Percentiles rank a stretch among this genome's conserved stretches.
These are phyloP conservation scores for Lichtheimia corymbifera DNA, from an alignment of 371 early-diverging fungal species.

Conservation along the genomic window DNA sequence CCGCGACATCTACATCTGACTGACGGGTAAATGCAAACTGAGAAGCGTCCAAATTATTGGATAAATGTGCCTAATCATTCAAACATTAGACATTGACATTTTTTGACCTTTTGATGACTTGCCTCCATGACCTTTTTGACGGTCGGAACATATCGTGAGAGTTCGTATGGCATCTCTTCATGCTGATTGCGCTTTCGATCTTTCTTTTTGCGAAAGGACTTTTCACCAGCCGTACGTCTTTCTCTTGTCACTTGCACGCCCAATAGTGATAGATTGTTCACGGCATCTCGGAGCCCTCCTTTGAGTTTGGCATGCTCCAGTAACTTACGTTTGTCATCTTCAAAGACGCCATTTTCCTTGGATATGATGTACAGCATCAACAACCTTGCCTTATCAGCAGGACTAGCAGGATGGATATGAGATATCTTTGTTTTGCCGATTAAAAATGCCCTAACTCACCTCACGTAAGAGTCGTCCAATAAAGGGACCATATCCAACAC, in stretches of 20 bases:
- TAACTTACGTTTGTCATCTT: constrained; percentile 74
- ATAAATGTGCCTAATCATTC: constrained; percentile 50
- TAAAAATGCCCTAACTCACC: constrained; percentile 19
- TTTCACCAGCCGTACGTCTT: constrained; percentile 31
- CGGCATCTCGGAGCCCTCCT: constrained; percentile 66
- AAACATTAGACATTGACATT: background rate
- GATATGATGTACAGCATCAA: constrained; percentile 84
- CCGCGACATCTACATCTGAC: constrained; percentile 47
- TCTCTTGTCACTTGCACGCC: constrained; percentile 57
- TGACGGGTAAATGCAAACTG: constrained; percentile 61
- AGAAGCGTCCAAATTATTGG: constrained; percentile 48
- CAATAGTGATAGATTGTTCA: constrained; percentile 73
- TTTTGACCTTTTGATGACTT: constrained; percentile 2
- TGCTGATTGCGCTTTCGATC: constrained; percentile 24
- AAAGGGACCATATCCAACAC: constrained; percentile 88
- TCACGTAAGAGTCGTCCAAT: constrained; percentile 66
- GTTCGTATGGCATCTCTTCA: constrained; percentile 64
- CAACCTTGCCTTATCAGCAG: constrained; percentile 83
- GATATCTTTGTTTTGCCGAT: too few relatives aligned
- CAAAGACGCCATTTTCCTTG: constrained; percentile 65
- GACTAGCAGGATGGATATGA: constrained; percentile 22
- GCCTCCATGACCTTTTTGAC: constrained; percentile 58
- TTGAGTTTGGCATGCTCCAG: constrained; percentile 75
- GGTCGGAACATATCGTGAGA: constrained; percentile 69
- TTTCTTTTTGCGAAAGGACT: constrained; percentile 27